These are phyloP conservation scores for Candida silvicultrix DNA, from an alignment of 805 yeast genomes.

Conservation along the genomic window DNA sequence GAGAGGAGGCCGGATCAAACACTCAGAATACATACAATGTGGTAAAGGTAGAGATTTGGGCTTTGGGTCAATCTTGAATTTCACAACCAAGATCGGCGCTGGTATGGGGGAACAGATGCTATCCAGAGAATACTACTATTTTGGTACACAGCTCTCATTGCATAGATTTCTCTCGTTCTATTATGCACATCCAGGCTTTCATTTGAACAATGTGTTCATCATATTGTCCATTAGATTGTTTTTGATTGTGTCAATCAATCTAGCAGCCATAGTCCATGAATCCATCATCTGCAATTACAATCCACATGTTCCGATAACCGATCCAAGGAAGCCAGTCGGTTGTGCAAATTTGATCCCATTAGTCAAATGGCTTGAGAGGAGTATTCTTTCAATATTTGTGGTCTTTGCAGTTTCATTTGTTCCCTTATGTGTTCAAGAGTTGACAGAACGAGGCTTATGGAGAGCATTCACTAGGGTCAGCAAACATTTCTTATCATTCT, in stretches of 20 bases:
- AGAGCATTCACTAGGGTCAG: conserved; percentile 55
- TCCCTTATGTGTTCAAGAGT: conserved; percentile 71
- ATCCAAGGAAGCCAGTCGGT: conserved; percentile 57
- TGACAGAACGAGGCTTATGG: conserved; percentile 72
- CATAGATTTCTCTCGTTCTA: conserved; percentile 76
- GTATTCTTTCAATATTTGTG: conserved; percentile 65
- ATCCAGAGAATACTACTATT: conserved; percentile 73
- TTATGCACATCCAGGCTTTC: conserved; percentile 86
- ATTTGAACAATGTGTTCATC: conserved; percentile 70
- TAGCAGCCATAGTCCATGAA: conserved; percentile 58
- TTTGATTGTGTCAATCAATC: conserved; percentile 48
- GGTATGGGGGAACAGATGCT: conserved; percentile 90
- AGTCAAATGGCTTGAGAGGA: conserved; percentile 69
- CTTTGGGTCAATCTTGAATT: conserved; percentile 74
- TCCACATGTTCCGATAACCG: conserved; percentile 52
- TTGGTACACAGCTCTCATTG: conserved; percentile 70
- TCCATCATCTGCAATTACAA: conserved; percentile 57
- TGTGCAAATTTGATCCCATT: conserved; percentile 67
- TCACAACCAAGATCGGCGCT: conserved; percentile 81
- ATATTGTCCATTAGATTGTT: conserved; percentile 62
- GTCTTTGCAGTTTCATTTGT: conserved; percentile 71
- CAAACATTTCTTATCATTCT: conserved; percentile 63
- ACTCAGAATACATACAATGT: conserved; percentile 78
- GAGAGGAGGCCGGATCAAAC: conserved; percentile 80
- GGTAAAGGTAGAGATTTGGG: conserved; percentile 87